phyloP scores from a whole-genome alignment of 1,139 yeast species.

The Hyphopichia wangnamkhiaoensis region DNA sequence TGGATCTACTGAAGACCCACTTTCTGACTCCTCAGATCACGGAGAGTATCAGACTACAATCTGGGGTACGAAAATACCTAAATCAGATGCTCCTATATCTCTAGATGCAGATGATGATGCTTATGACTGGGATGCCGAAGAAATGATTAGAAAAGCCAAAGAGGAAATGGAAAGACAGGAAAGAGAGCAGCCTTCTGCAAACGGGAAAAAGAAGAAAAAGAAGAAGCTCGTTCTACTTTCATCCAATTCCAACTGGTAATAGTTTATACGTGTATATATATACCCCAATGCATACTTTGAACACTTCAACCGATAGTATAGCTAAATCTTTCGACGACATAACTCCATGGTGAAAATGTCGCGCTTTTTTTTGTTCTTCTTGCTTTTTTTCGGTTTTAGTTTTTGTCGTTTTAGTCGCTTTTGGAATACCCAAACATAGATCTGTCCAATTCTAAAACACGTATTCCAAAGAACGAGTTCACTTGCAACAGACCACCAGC shows the following conservation, averaged over 20 bases:
- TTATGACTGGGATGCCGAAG: constrained; percentile 50
- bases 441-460: too few relatives aligned
- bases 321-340: too few relatives aligned
- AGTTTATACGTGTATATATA: too few relatives aligned
- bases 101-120: constrained; percentile 26
- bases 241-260: neutral
- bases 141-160: constrained; percentile 48
- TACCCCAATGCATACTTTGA: constrained; percentile 1
- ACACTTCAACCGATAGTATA: too few relatives aligned
- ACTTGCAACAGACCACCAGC: too few relatives aligned
- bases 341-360: too few relatives aligned
- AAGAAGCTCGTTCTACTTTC: constrained; percentile 32
- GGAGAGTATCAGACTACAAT: constrained; percentile 43
- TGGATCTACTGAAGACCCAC: constrained; percentile 7
- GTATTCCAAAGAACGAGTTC: too few relatives aligned
- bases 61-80: constrained; percentile 63
- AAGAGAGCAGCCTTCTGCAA: constrained; percentile 19
- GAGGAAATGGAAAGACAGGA: constrained; percentile 45
- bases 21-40: constrained; percentile 11
- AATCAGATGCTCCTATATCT: constrained; percentile 28
- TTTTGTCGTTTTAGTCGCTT: too few relatives aligned
- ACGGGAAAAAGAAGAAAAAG: constrained; percentile 41
- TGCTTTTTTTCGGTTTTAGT: too few relatives aligned
- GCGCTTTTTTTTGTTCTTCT: too few relatives aligned
- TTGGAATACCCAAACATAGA: too few relatives aligned